These are phyloP conservation scores for Trapa bicornis DNA, from an alignment of 345 rosid species.

Conservation along the genomic window DNA sequence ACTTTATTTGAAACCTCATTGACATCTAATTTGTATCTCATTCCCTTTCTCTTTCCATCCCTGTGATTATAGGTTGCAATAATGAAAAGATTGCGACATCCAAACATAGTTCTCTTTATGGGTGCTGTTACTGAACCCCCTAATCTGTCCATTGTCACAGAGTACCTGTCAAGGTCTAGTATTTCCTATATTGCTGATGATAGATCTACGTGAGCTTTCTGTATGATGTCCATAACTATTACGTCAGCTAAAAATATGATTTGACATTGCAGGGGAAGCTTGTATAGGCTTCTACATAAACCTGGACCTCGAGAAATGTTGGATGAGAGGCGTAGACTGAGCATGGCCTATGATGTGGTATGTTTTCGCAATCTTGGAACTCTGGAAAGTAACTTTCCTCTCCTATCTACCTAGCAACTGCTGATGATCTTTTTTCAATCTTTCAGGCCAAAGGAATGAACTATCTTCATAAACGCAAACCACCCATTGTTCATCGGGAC, in stretches of 20 bases:
- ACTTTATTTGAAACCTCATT: slow-evolving; percentile 2
- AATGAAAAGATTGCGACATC: slow-evolving; percentile 97
- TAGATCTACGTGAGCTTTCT: background rate
- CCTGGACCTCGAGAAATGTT: slow-evolving; percentile 67
- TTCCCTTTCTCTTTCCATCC: background rate
- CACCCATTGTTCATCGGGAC: slow-evolving; percentile 97
- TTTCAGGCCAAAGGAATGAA: slow-evolving; percentile 98
- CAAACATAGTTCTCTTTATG: slow-evolving; percentile 98
- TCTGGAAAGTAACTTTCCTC: slow-evolving; percentile 4
- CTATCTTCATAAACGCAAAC: slow-evolving; percentile 88
- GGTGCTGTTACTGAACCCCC: slow-evolving; percentile 98
- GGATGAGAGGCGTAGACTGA: slow-evolving; percentile 89
- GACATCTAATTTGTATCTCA: background rate
- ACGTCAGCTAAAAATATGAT: slow-evolving; percentile 8
- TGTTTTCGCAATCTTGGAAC: slow-evolving; percentile 14
- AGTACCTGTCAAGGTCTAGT: slow-evolving; percentile 80
- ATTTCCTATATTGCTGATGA: background rate
- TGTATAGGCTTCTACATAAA: slow-evolving; percentile 84
- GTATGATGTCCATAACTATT: slow-evolving; percentile 4
- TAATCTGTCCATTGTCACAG: slow-evolving; percentile 93
- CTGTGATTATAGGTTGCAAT: slow-evolving; percentile 61
- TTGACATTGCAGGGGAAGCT: slow-evolving; percentile 79
- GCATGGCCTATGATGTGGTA: slow-evolving; percentile 99
- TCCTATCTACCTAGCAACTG: slow-evolving; percentile 5
- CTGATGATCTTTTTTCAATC: slow-evolving; percentile 2